Conservation (phyloP, 2,329 filamentous ascomycete species). For the Trichoderma gracile region DNA sequence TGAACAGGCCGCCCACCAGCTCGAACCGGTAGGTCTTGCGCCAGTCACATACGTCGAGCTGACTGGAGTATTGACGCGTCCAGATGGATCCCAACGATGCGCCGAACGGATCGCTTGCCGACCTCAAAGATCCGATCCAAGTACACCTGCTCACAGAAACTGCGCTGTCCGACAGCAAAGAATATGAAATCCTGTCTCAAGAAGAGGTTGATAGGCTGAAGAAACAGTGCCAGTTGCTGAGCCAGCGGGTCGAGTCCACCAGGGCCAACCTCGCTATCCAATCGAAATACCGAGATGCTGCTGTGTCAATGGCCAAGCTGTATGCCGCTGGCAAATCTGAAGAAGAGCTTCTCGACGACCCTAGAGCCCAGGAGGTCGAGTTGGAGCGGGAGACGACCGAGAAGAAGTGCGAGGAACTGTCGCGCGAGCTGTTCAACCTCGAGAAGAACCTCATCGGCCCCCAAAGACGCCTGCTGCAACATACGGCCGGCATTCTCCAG, state of each 20-base stretch:
- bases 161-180: conserved; percentile 82
- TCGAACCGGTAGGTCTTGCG: conserved; percentile 56
- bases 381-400: conserved; percentile 73
- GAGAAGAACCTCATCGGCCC: conserved; percentile 75
- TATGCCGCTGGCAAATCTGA: conserved; percentile 60
- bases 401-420: conserved; percentile 81
- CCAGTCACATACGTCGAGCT: conserved; percentile 3
- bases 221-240: conserved; percentile 74
- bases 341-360: conserved; percentile 52
- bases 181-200: conserved; percentile 82
- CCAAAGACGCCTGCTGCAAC: conserved; percentile 75
- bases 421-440: conserved; percentile 74
- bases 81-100: conserved; percentile 54
- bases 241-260: conserved; percentile 76
- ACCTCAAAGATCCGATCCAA: conserved; percentile 72
- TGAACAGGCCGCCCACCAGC: conserved; percentile 49
- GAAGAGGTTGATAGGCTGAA: conserved; percentile 92
- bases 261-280: conserved; percentile 84
- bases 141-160: conserved; percentile 93
- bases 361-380: conserved; percentile 63
- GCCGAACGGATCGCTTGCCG: conserved; percentile 58
- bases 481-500: conserved; percentile 90
- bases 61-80: conserved; percentile 24
- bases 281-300: conserved; percentile 91
- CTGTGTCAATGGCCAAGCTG: conserved; percentile 79